Conservation (phyloP, 2,329 filamentous ascomycete genomes). For the Trichophaea hybrida region DNA sequence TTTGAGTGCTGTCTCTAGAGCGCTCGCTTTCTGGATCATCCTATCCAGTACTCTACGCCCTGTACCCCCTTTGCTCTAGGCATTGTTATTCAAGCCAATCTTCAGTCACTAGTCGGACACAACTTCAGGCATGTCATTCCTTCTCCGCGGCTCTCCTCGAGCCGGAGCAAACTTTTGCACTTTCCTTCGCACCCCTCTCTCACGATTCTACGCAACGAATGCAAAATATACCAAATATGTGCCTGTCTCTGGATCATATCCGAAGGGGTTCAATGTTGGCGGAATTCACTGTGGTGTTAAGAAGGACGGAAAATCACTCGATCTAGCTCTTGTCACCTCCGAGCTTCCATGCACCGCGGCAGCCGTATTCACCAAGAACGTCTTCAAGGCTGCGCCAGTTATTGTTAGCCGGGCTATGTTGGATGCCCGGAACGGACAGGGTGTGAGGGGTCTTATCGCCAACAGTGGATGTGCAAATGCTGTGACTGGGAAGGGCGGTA, state of each 20-base stretch:
- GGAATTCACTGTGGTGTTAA: slow-evolving; percentile 90
- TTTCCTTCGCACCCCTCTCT: background rate
- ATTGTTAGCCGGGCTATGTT: slow-evolving; percentile 66
- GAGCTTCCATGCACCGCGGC: slow-evolving; percentile 74
- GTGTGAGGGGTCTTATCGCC: slow-evolving; percentile 68
- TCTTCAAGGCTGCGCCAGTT: slow-evolving; percentile 92
- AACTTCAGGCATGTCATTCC: no score
- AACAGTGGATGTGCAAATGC: slow-evolving; percentile 97
- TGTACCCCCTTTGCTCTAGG: no score
- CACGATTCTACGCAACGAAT: slow-evolving; percentile 49
- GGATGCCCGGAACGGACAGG: slow-evolving; percentile 48
- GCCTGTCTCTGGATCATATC: slow-evolving; percentile 70
- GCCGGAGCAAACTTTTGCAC: no score
- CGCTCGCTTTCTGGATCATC: no score
- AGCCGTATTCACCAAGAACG: slow-evolving; percentile 94
- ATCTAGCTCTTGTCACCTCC: slow-evolving; percentile 77
- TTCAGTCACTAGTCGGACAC: no score
- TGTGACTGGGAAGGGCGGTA: slow-evolving; percentile 77
- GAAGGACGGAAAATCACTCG: slow-evolving; percentile 76
- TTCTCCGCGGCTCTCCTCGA: no score
- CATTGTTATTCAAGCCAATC: no score
- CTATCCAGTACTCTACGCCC: no score
- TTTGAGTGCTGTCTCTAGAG: no score
- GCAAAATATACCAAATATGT: slow-evolving; percentile 57
- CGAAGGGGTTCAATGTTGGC: slow-evolving; percentile 73